A percentile compares a stretch with the other conserved stretches of the same genome.
These are phyloP conservation scores for Suillus lakei DNA, from an alignment of 768 basidiomycete species.

Conservation along the genomic window DNA sequence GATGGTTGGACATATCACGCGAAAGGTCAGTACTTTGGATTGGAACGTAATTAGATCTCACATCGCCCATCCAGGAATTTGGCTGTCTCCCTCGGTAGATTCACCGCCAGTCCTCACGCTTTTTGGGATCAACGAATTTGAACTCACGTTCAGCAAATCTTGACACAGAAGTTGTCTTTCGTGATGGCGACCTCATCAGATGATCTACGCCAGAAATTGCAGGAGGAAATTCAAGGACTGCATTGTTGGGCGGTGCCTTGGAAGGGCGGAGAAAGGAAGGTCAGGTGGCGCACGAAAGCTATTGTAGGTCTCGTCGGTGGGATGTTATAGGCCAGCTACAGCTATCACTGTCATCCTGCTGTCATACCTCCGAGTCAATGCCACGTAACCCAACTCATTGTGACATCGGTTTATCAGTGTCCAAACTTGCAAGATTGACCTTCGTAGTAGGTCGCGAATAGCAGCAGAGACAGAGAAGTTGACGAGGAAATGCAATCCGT, in stretches of 20 bases:
- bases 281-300: slow-evolving; percentile 65
- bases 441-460: background rate
- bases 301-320: slow-evolving; percentile 69
- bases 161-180: slow-evolving; percentile 91
- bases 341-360: background rate
- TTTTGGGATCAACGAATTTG: slow-evolving; percentile 93
- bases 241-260: slow-evolving; percentile 56
- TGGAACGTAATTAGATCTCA: background rate
- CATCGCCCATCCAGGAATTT: slow-evolving; percentile 67
- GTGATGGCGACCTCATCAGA: slow-evolving; percentile 73
- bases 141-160: slow-evolving; percentile 90
- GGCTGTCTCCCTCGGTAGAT: slow-evolving; percentile 67
- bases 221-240: slow-evolving; percentile 58
- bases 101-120: slow-evolving; percentile 72
- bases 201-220: slow-evolving; percentile 51
- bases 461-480: background rate
- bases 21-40: slow-evolving; percentile 66
- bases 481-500: no score
- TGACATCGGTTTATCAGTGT: background rate
- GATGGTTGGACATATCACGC: slow-evolving; percentile 98
- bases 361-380: background rate
- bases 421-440: background rate
- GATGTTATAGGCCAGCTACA: slow-evolving; percentile 54
- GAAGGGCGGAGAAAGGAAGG: slow-evolving; percentile 60
- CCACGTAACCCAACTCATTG: background rate